Conservation (phyloP, 2,329 filamentous ascomycete genomes). For the Cladophialophora immunda region DNA sequence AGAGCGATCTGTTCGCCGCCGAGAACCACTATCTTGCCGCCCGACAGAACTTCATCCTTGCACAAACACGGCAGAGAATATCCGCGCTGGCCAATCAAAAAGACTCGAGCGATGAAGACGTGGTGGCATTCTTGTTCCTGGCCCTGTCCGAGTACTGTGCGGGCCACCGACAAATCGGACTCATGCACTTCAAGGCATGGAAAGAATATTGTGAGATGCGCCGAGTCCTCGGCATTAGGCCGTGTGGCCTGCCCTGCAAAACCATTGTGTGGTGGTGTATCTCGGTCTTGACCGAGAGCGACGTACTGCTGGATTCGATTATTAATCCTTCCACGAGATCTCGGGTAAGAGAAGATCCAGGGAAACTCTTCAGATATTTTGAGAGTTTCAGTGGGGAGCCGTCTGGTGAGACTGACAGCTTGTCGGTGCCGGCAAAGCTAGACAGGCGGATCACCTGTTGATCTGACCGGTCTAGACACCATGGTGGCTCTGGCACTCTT, state of each 20-base stretch:
- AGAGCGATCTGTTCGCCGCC: slow-evolving; percentile 11
- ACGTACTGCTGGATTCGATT: slow-evolving; percentile 28
- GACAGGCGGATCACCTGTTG: slow-evolving; percentile 22
- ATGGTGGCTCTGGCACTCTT: background rate
- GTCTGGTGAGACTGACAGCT: slow-evolving; percentile 4
- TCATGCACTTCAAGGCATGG: slow-evolving; percentile 37
- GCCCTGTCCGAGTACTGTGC: slow-evolving; percentile 32
- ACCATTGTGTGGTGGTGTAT: slow-evolving; percentile 37
- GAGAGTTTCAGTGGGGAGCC: slow-evolving; percentile 9
- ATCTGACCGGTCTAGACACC: background rate
- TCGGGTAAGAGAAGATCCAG: slow-evolving; percentile 30
- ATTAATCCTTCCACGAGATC: slow-evolving; percentile 26
- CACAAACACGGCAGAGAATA: slow-evolving; percentile 30
- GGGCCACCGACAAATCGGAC: slow-evolving; percentile 30
- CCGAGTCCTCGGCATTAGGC: slow-evolving; percentile 15
- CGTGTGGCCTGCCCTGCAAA: slow-evolving; percentile 33
- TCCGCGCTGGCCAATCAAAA: slow-evolving; percentile 27
- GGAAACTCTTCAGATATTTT: slow-evolving; percentile 34
- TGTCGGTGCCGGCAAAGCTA: slow-evolving; percentile 6
- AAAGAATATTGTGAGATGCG: slow-evolving; percentile 37
- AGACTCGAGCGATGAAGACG: slow-evolving; percentile 33
- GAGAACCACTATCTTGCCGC: slow-evolving; percentile 34
- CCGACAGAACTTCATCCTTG: slow-evolving; percentile 33
- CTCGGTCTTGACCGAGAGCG: slow-evolving; percentile 31
- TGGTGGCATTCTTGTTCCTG: slow-evolving; percentile 35